These are phyloP conservation scores for Nakataea oryzae DNA, from an alignment of 2,329 filamentous ascomycete genomes.

Conservation along the genomic window DNA sequence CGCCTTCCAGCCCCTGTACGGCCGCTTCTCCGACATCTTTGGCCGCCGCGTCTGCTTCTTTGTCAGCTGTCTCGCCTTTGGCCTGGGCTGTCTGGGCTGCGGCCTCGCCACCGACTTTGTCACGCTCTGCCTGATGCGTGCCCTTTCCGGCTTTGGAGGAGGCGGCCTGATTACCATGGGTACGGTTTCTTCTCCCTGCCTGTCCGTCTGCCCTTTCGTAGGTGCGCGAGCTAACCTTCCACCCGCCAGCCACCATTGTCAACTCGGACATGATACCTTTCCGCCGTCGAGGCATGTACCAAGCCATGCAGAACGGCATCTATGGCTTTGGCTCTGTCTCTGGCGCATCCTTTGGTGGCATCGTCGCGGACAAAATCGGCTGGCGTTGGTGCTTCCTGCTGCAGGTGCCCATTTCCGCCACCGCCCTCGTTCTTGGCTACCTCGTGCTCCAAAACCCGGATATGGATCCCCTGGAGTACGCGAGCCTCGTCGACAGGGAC, in stretches of 20 bases:
- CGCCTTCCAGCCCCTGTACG: slow-evolving; percentile 62
- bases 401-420: slow-evolving; percentile 47
- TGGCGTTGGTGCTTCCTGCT: slow-evolving; percentile 60
- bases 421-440: slow-evolving; percentile 42
- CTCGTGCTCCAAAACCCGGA: slow-evolving; percentile 39
- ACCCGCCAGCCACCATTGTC: slow-evolving; percentile 38
- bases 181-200: slow-evolving; percentile 19
- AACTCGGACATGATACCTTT: slow-evolving; percentile 57
- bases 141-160: slow-evolving; percentile 58
- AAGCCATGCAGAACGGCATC: slow-evolving; percentile 50
- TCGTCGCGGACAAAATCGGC: slow-evolving; percentile 52
- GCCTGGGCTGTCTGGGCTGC: slow-evolving; percentile 54
- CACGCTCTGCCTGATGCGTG: slow-evolving; percentile 52
- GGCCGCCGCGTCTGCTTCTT: slow-evolving; percentile 55
- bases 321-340: slow-evolving; percentile 52
- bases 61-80: slow-evolving; percentile 51
- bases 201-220: neutral
- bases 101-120: slow-evolving; percentile 47
- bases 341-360: slow-evolving; percentile 54
- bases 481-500: neutral
- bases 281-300: slow-evolving; percentile 43
- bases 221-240: neutral
- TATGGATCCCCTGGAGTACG: neutral
- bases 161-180: slow-evolving; percentile 62
- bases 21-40: slow-evolving; percentile 60